Percentiles rank a stretch among this genome's conserved stretches.
phyloP scores from a whole-genome alignment of 768 basidiomycete species.

The Cyclocybe aegerita region DNA sequence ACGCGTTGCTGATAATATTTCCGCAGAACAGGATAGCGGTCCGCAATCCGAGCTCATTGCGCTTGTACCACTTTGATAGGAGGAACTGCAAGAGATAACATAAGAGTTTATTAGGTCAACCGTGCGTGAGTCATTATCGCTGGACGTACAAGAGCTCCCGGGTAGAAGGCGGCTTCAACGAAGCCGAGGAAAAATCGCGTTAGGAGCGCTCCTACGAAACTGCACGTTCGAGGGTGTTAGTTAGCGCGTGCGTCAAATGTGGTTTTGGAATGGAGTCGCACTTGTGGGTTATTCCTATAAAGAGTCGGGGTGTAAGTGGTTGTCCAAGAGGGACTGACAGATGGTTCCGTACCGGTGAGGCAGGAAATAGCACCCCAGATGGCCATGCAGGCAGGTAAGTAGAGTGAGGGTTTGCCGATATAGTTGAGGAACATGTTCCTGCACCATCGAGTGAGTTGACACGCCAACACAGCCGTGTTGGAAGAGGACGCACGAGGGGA shows the following conservation, averaged over 20 bases:
- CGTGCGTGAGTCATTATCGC: not conserved
- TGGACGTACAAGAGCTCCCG: slow-evolving; percentile 44
- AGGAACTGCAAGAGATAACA: slow-evolving; percentile 39
- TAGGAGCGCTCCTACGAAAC: slow-evolving; percentile 66
- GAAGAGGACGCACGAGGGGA: slow-evolving; percentile 57
- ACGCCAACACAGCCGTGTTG: not conserved
- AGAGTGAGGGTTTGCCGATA: slow-evolving; percentile 65
- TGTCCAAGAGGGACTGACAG: not conserved
- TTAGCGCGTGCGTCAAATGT: not conserved
- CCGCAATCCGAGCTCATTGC: slow-evolving; percentile 68
- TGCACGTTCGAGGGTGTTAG: slow-evolving; percentile 25
- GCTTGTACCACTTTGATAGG: slow-evolving; percentile 77
- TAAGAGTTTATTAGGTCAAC: too few species aligned
- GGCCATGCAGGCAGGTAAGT: slow-evolving; percentile 67
- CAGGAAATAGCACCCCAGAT: slow-evolving; percentile 67
- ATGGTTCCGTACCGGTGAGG: slow-evolving; percentile 42
- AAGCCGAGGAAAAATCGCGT: slow-evolving; percentile 81
- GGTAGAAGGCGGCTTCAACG: slow-evolving; percentile 68
- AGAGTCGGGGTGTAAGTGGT: slow-evolving; percentile 7
- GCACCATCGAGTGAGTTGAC: not conserved
- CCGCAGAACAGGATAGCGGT: slow-evolving; percentile 75
- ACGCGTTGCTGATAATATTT: slow-evolving; percentile 80
- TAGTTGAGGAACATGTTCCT: slow-evolving; percentile 77
- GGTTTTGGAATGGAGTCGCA: slow-evolving; percentile 12
- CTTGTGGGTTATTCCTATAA: slow-evolving; percentile 38